Evolutionary conservation across 2,329 filamentous ascomycete genomes (phyloP), one percentile per base, ranked within the genome.

Genomic region (Venturia nashicola): DNA sequence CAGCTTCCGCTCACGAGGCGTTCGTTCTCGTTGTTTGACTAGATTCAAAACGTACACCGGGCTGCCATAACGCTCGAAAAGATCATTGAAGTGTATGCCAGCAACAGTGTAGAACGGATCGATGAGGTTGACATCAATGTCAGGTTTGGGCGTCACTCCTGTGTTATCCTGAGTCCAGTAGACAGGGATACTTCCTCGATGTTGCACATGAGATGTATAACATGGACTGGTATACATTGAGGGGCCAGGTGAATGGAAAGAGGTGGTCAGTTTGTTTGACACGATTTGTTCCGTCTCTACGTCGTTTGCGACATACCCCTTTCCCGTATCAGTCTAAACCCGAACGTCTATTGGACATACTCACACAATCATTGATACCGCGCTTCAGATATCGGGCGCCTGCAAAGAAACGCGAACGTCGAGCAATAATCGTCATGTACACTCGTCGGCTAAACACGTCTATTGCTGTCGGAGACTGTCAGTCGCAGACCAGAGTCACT

Each of bases 231-330:
- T 86, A 72, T 91, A 97, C 12, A 96, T 82, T 60, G 85, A 85
- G 3, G 89, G 90, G 0, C 91, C 93, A 5, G 94, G 91, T 3
- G 90, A 88, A 76, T 99, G 94, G 69, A 99, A 97, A 0, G 94
- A 97, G 0, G 94, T 99, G 0, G 91, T 97, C 61, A 93, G 79
- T 69, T 91, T 90, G 72, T 99, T 94, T 0, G 92, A 94, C 5
- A 99, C 92, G 66, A 99, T 97, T 73, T 99, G 94, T 75, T 99
- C 94, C 0, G 94, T 97, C 76, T 99, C 95, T 32, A 99, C 94
- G 75, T 99, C 95, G 72, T 99, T 99, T 62, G 94, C 95, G 63
- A 99, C 94, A 72, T 96, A 96, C 16, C 94, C 93, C 72, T 62
- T 27, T 39, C 9, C 12, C n/a, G 32, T n/a, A 12, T 59, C 20